These are phyloP conservation scores for Monilinia laxa DNA, from an alignment of 2,329 filamentous ascomycete genomes.

Conservation along the genomic window DNA sequence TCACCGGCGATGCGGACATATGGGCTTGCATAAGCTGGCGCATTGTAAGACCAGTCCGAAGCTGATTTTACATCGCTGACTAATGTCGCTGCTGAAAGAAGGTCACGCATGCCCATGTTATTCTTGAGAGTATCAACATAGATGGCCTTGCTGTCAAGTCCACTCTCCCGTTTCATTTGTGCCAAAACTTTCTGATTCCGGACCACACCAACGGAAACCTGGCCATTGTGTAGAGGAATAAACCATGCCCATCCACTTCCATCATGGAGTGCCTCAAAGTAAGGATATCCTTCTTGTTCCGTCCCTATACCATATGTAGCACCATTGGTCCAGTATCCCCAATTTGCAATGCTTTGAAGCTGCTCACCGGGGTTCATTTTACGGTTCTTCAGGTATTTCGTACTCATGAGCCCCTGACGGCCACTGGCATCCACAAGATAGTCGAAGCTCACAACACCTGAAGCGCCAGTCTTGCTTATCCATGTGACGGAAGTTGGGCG, in stretches of 20 bases:
- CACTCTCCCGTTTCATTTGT: constrained; percentile 1
- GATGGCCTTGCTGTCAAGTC: no score
- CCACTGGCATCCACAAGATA: constrained; percentile 20
- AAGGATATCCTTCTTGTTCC: constrained; percentile 5
- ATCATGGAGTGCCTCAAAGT: constrained; percentile 14
- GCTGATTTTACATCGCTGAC: background rate
- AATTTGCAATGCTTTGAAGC: constrained; percentile 12
- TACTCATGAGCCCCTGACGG: constrained; percentile 1
- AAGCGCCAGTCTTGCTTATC: background rate
- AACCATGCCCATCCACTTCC: constrained; percentile 22
- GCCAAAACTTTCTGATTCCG: background rate
- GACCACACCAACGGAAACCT: constrained; percentile 3
- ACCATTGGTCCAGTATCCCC: constrained; percentile 16
- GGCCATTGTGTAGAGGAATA: constrained; percentile 18
- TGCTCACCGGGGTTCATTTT: background rate
- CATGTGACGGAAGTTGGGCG: background rate
- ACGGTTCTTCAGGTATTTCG: constrained; percentile 21
- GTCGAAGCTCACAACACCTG: constrained; percentile 6
- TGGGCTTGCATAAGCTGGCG: constrained; percentile 45
- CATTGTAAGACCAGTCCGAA: constrained; percentile 44
- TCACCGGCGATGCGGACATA: constrained; percentile 42
- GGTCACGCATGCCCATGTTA: no score
- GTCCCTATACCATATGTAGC: constrained; percentile 16
- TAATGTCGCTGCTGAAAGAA: background rate
- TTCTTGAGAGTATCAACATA: no score